These are phyloP conservation scores for Yamadazyma insecticola DNA, from an alignment of 805 yeast genomes.

Conservation along the genomic window DNA sequence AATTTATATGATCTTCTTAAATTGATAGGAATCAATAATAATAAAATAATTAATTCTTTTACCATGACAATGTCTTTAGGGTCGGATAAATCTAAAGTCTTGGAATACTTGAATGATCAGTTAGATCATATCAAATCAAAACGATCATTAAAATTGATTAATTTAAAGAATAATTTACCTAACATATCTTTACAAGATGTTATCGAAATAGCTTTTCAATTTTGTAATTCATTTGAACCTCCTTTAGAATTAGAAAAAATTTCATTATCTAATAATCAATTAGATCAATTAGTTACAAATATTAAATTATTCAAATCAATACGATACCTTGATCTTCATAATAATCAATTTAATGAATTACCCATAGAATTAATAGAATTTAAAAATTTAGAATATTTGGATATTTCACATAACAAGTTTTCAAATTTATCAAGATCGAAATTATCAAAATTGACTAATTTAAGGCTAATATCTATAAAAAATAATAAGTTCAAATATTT, in stretches of 20 bases:
- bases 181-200: slow-evolving; percentile 14
- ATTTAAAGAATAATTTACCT: slow-evolving; percentile 8
- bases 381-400: slow-evolving; percentile 55
- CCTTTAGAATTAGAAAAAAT: slow-evolving; percentile 42
- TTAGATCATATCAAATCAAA: slow-evolving; percentile 16
- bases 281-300: slow-evolving; percentile 44
- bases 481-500: slow-evolving; percentile 54
- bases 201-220: slow-evolving; percentile 19
- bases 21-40: too few relatives aligned
- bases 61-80: background rate
- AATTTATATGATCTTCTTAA: background rate
- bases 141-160: slow-evolving; percentile 17
- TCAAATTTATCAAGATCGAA: slow-evolving; percentile 42
- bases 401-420: slow-evolving; percentile 56
- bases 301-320: slow-evolving; percentile 42
- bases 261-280: slow-evolving; percentile 48
- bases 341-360: slow-evolving; percentile 49
- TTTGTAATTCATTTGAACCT: slow-evolving; percentile 17
- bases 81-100: slow-evolving; percentile 6
- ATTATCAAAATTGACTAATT: slow-evolving; percentile 34
- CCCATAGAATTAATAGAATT: slow-evolving; percentile 40
- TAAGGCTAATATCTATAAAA: slow-evolving; percentile 58
- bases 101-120: slow-evolving; percentile 18
- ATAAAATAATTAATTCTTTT: too few relatives aligned
- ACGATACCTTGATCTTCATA: slow-evolving; percentile 62